Base-by-base conservation (phyloP, 108 stramenopile species). In the Nitzschia palea region DNA sequence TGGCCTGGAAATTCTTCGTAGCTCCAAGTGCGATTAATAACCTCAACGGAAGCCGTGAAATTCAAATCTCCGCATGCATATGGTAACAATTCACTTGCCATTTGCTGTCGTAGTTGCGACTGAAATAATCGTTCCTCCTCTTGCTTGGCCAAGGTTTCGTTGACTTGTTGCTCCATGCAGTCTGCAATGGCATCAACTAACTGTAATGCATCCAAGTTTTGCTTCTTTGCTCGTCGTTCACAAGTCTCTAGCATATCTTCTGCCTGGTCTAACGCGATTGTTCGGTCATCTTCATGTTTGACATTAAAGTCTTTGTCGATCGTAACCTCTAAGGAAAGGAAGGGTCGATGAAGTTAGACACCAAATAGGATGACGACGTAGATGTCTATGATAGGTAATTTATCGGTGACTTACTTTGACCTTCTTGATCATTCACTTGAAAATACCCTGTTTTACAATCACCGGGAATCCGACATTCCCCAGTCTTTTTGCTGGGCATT, bases 41-140 rank as follows among this genome's bases (percentile, higher is more conserved):
- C 56, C 33, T 85, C 72, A 15, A 58, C 31, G 3, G 82, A 79
- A 1, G 77, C 80, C n/a, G 74, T 77, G 10, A 23, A 61, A 30
- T 80, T 70, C 3, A 54, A 62, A 63, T 86, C 86, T 34, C 80
- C 81, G 64, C 90, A 91, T 1, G 85, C 82, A 60, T 85, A 91
- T 50, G 85, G 77, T 33, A 83, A 82, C 32, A 88, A 53, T 12
- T 76, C 50, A 22, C 54, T 58, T 3, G 73, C 87, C 81, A 91
- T 86, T 14, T 67, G 32, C 4, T 63, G 71, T 0, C 87, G 81
- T 8, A 88, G 35, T 4, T 44, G 20, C 5, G 74, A 55, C 44
- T 90, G 88, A 62, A 90, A 90, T 5, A 70, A 37, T 23, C 82
- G 78, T 74, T 90, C 88, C 35, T 90, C 82, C 26, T 74, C 66